These are phyloP conservation scores for Gossypium rotundifolium DNA, from an alignment of 345 rosid genomes.

Conservation along the genomic window DNA sequence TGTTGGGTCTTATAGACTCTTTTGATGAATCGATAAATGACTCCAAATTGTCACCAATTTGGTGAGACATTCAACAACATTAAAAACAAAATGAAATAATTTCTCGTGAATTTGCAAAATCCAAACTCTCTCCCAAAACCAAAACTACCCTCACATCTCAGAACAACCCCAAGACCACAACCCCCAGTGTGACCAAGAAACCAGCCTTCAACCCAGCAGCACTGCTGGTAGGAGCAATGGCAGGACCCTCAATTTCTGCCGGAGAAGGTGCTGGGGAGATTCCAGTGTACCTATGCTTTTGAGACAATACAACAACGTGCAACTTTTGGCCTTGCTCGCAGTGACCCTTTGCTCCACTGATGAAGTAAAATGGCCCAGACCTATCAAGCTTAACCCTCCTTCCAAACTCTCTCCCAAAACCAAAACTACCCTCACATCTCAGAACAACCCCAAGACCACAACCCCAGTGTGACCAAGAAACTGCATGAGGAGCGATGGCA, in stretches of 20 bases:
- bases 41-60: not conserved
- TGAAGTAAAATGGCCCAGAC: slow-evolving; percentile 68
- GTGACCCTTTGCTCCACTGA: slow-evolving; percentile 67
- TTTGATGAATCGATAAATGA: not conserved
- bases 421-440: not conserved
- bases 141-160: slow-evolving; percentile 5
- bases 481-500: slow-evolving; percentile 55
- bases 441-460: slow-evolving; percentile 28
- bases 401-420: not conserved
- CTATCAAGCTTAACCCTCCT: too few relatives aligned
- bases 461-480: slow-evolving; percentile 8
- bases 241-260: slow-evolving; percentile 41
- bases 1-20: not conserved
- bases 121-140: not conserved
- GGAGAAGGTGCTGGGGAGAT: slow-evolving; percentile 81
- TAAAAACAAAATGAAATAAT: not conserved
- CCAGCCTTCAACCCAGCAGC: slow-evolving; percentile 25
- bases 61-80: not conserved
- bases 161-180: slow-evolving; percentile 27
- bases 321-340: slow-evolving; percentile 81
- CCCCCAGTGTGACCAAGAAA: slow-evolving; percentile 5
- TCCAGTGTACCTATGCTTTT: slow-evolving; percentile 22
- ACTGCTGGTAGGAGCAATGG: slow-evolving; percentile 55
- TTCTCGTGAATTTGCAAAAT: not conserved
- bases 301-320: slow-evolving; percentile 51